phyloP scores from a whole-genome alignment of 805 yeast genomes.

The Babjeviella inositovora region DNA sequence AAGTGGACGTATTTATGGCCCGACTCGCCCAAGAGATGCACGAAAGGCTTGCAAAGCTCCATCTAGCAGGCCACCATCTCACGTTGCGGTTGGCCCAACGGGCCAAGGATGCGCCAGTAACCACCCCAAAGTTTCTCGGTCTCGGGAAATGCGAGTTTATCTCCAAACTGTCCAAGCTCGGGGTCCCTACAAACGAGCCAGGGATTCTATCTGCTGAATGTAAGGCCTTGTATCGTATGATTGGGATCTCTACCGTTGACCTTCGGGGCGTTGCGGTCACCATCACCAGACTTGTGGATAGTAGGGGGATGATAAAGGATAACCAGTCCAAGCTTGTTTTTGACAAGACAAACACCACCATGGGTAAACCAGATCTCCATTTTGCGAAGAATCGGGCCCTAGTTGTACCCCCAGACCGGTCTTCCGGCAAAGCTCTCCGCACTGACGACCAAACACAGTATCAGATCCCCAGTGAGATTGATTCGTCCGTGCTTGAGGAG shows the following conservation, averaged over 20 bases:
- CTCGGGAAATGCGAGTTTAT: conserved; percentile 64
- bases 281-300: conserved; percentile 37
- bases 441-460: conserved; percentile 4
- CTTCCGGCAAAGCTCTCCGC: background rate
- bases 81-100: conserved; percentile 53
- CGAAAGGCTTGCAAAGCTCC: conserved; percentile 26
- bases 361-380: no score
- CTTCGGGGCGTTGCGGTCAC: conserved; percentile 70
- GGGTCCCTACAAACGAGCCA: conserved; percentile 39
- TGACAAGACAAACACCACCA: conserved; percentile 1
- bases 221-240: conserved; percentile 32
- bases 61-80: conserved; percentile 35
- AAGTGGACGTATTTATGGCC: conserved; percentile 49
- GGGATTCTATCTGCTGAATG: conserved; percentile 49
- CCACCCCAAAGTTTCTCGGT: conserved; percentile 71
- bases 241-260: conserved; percentile 49
- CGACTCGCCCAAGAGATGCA: conserved; percentile 44
- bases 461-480: conserved; percentile 10
- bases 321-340: conserved; percentile 11
- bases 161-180: conserved; percentile 42
- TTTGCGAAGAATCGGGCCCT: background rate
- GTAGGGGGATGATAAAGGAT: conserved; percentile 6
- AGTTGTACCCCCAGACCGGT: background rate
- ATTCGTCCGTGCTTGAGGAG: conserved; percentile 8
- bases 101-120: conserved; percentile 50